Evolutionary conservation across 306 rosid species (phyloP).

Genomic region (Prunus persica): DNA sequence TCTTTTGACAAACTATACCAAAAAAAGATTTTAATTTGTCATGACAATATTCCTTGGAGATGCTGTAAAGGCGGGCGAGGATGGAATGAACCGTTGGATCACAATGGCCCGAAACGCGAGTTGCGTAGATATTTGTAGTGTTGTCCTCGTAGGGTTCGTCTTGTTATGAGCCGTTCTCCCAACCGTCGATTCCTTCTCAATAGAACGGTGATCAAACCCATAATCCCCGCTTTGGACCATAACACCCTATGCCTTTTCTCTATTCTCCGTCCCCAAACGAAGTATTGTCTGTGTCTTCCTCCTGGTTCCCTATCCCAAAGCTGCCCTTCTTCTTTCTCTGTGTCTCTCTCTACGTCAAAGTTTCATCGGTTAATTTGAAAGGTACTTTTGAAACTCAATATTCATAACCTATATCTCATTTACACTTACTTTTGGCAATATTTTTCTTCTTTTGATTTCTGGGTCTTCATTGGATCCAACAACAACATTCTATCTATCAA

Average conservation of each 20-base stretch:
- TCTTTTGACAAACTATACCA: too few relatives aligned
- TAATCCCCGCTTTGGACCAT: background rate
- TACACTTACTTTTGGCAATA: background rate
- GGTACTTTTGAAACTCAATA: constrained; percentile 33
- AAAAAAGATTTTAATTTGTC: too few relatives aligned
- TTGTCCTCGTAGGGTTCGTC: background rate
- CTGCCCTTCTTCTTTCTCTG: background rate
- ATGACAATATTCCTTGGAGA: background rate
- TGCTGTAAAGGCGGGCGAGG: background rate
- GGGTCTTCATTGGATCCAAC: constrained; percentile 1
- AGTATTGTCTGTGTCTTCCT: background rate
- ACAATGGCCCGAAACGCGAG: background rate
- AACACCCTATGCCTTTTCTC: background rate
- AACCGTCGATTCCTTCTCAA: background rate
- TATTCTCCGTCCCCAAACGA: background rate
- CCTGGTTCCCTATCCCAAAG: background rate
- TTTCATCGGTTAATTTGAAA: constrained; percentile 7
- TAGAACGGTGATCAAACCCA: background rate
- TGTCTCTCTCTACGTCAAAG: background rate
- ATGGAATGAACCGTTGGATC: background rate
- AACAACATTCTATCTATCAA: background rate
- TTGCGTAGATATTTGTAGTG: background rate
- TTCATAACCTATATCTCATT: background rate
- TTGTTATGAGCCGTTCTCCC: background rate
- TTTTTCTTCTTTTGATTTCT: background rate